phyloP scores from a whole-genome alignment of 805 yeast species.

The Wickerhamomyces sydowiorum region DNA sequence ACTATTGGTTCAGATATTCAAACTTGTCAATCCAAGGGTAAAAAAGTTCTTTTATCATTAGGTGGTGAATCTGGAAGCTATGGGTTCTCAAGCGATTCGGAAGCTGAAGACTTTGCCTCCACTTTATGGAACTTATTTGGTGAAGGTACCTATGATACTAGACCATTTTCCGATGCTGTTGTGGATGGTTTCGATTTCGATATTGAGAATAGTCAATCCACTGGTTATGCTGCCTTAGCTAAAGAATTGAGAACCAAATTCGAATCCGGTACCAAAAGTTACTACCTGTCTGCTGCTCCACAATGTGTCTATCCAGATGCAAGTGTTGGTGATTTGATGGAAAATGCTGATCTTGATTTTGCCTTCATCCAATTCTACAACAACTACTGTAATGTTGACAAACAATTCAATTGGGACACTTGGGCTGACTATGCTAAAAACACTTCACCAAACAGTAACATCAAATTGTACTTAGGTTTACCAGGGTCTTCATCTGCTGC shows the following conservation, averaged over 20 bases:
- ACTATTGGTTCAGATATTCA: constrained; percentile 65
- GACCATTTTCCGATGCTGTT: constrained; percentile 63
- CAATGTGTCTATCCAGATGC: constrained; percentile 89
- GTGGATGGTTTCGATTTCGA: constrained; percentile 95
- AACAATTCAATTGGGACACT: constrained; percentile 60
- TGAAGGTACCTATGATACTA: constrained; percentile 50
- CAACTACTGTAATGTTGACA: constrained; percentile 61
- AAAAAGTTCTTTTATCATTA: constrained; percentile 70
- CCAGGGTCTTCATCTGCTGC: constrained; percentile 62
- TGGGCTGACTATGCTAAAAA: constrained; percentile 63
- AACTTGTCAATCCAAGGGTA: constrained; percentile 77
- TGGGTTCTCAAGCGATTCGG: constrained; percentile 79
- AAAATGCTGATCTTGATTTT: constrained; percentile 63
- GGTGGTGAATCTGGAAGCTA: constrained; percentile 76
- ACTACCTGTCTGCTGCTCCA: constrained; percentile 85
- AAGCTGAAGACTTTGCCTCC: constrained; percentile 59
- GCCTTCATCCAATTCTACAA: constrained; percentile 88
- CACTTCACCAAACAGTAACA: constrained; percentile 59
- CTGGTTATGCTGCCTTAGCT: constrained; percentile 66
- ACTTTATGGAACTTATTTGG: constrained; percentile 61
- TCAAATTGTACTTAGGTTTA: constrained; percentile 68
- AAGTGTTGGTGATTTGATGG: constrained; percentile 51
- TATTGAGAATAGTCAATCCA: constrained; percentile 58
- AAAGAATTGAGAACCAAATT: constrained; percentile 45
- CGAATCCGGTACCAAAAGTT: constrained; percentile 49